These are phyloP conservation scores for Thermoascus crustaceus DNA, from an alignment of 2,329 filamentous ascomycete species.

Conservation along the genomic window DNA sequence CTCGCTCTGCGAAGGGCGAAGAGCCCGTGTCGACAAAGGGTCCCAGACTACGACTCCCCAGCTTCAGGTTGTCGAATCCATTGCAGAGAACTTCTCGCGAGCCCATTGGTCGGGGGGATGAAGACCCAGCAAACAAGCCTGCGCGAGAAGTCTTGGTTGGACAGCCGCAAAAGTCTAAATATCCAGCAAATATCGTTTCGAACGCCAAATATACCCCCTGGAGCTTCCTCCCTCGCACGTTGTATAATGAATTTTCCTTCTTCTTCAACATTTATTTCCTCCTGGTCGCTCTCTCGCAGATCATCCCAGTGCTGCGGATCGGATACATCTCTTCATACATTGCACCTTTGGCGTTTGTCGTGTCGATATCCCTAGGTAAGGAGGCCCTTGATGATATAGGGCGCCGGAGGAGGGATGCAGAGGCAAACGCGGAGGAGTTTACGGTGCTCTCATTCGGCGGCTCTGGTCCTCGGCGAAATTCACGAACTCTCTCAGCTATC, in stretches of 20 bases:
- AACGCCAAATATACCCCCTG: constrained; percentile 97
- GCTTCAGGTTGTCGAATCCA: constrained; percentile 48
- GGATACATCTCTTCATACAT: constrained; percentile 94
- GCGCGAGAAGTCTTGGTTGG: constrained; percentile 72
- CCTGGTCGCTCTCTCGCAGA: constrained; percentile 86
- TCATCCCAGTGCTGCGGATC: constrained; percentile 80
- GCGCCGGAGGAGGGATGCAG: constrained; percentile 74
- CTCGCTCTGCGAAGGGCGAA: constrained; percentile 23
- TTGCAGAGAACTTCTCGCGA: constrained; percentile 16
- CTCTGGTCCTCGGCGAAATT: constrained; percentile 10
- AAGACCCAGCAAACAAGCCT: constrained; percentile 38
- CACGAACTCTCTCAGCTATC: constrained; percentile 3
- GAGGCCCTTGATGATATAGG: constrained; percentile 92
- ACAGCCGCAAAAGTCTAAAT: constrained; percentile 62
- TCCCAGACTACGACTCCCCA: constrained; percentile 56
- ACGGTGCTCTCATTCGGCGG: constrained; percentile 64
- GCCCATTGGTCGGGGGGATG: constrained; percentile 28
- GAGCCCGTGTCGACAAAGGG: constrained; percentile 41
- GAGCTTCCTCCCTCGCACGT: constrained; percentile 85
- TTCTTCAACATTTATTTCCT: constrained; percentile 99
- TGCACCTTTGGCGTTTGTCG: constrained; percentile 82
- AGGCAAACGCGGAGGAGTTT: constrained; percentile 90
- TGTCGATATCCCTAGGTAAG: constrained; percentile 87
- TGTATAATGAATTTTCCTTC: constrained; percentile 99
- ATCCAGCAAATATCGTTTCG: constrained; percentile 83